Percentiles rank a stretch among this genome's conserved stretches.
Evolutionary conservation across 345 rosid species (phyloP).

Genomic region (Sapria himalayana): DNA sequence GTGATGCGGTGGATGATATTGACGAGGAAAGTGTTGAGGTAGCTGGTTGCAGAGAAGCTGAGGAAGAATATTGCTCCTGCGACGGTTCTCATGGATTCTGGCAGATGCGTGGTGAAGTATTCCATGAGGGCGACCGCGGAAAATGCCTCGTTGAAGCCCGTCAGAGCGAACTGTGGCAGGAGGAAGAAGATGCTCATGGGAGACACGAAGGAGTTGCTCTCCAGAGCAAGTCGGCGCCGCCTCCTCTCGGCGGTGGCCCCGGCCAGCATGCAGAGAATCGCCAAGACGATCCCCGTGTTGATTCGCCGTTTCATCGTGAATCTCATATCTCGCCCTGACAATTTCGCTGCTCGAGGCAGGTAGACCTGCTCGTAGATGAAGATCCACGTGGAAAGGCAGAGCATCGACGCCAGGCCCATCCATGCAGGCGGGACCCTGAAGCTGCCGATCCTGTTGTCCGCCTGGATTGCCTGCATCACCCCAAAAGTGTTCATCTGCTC

Average conservation of each 20-base stretch:
- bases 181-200: slow-evolving; percentile 20
- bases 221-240: slow-evolving; percentile 23
- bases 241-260: slow-evolving; percentile 28
- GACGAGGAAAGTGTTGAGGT: slow-evolving; percentile 23
- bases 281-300: slow-evolving; percentile 30
- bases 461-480: slow-evolving; percentile 35
- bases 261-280: slow-evolving; percentile 29
- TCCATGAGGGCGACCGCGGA: slow-evolving; percentile 52
- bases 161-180: slow-evolving; percentile 39
- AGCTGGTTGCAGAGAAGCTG: slow-evolving; percentile 33
- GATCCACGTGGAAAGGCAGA: slow-evolving; percentile 45
- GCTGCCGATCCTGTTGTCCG: slow-evolving; percentile 18
- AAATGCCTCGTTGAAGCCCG: slow-evolving; percentile 56
- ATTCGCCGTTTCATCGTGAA: slow-evolving; percentile 31
- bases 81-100: slow-evolving; percentile 56
- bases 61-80: slow-evolving; percentile 57
- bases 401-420: slow-evolving; percentile 42
- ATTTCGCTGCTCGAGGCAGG: slow-evolving; percentile 15
- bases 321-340: slow-evolving; percentile 17
- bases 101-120: slow-evolving; percentile 38
- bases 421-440: slow-evolving; percentile 45
- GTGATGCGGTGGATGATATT: slow-evolving; percentile 12
- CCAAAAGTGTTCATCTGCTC: slow-evolving; percentile 54
- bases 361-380: slow-evolving; percentile 26
- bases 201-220: slow-evolving; percentile 19